Evolutionary conservation across 805 yeast genomes (phyloP).

Genomic region (Saccharomyces mikatae): DNA sequence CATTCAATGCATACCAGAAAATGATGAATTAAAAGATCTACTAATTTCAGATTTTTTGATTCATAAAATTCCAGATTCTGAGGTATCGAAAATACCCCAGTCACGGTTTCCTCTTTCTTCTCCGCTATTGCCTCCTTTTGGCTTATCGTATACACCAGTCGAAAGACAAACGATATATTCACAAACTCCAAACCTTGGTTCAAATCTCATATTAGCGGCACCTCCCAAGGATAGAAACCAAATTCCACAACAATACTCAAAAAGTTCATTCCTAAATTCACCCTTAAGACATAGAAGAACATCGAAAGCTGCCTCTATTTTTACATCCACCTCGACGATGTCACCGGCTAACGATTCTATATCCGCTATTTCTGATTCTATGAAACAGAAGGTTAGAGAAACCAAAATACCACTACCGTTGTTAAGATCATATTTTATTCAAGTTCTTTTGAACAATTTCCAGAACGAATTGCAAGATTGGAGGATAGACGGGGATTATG

Average conservation of each 20-base stretch:
- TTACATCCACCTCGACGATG: constrained; percentile 8
- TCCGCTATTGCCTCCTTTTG: neutral
- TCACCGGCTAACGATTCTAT: constrained; percentile 9
- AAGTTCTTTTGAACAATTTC: constrained; percentile 15
- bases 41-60: constrained; percentile 22
- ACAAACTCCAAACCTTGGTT: neutral
- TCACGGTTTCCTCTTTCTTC: neutral
- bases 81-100: neutral
- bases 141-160: neutral
- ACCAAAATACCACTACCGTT: constrained; percentile 12
- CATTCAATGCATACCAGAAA: constrained; percentile 24
- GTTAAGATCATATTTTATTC: constrained; percentile 21
- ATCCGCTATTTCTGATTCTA: neutral
- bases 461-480: constrained; percentile 15
- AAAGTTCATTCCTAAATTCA: neutral
- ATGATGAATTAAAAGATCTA: constrained; percentile 21
- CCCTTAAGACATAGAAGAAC: neutral
- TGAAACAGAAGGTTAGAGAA: neutral
- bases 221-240: neutral
- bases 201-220: neutral
- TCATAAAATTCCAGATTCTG: neutral
- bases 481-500: constrained; percentile 28
- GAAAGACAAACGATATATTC: constrained; percentile 4
- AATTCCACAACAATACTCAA: neutral
- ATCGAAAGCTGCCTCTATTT: constrained; percentile 7